Percentiles rank a stretch among this genome's conserved stretches.
Evolutionary conservation across 306 rosid species (phyloP).

Genomic region (Prosopis cineraria): DNA sequence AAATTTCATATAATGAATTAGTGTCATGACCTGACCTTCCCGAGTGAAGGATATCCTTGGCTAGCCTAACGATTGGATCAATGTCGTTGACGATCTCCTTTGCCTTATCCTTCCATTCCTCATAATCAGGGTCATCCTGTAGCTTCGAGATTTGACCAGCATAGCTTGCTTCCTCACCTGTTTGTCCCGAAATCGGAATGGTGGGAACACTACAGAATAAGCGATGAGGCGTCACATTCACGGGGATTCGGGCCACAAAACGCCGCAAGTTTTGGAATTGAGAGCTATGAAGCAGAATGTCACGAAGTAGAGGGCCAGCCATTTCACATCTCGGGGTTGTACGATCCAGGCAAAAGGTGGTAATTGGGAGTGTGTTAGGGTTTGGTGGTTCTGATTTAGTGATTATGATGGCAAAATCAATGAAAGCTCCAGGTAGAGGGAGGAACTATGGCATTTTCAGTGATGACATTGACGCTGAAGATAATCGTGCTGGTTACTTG

Average conservation of each 20-base stretch:
- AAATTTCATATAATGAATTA: background rate
- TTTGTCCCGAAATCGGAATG: conserved; percentile 34
- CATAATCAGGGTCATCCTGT: conserved; percentile 52
- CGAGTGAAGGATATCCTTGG: conserved; percentile 79
- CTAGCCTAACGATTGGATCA: conserved; percentile 56
- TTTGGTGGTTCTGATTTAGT: background rate
- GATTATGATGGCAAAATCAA: background rate
- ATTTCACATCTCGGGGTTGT: conserved; percentile 32
- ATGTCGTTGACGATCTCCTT: conserved; percentile 66
- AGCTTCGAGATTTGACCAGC: conserved; percentile 28
- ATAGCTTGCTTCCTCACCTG: conserved; percentile 37
- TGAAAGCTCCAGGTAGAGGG: background rate
- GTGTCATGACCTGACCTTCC: conserved; percentile 38
- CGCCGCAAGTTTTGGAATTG: conserved; percentile 42
- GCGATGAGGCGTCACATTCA: conserved; percentile 33
- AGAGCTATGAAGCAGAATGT: conserved; percentile 50
- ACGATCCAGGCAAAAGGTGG: background rate
- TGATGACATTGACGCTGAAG: too few relatives aligned
- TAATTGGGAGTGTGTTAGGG: background rate
- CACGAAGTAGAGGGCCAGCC: conserved; percentile 58
- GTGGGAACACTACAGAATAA: conserved; percentile 45
- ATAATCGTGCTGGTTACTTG: too few relatives aligned
- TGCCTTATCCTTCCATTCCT: conserved; percentile 71
- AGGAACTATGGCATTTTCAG: background rate
- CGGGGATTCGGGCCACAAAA: conserved; percentile 28